Base-by-base conservation (phyloP, 2,329 filamentous ascomycete genomes). In the Talaromyces atroroseus region DNA sequence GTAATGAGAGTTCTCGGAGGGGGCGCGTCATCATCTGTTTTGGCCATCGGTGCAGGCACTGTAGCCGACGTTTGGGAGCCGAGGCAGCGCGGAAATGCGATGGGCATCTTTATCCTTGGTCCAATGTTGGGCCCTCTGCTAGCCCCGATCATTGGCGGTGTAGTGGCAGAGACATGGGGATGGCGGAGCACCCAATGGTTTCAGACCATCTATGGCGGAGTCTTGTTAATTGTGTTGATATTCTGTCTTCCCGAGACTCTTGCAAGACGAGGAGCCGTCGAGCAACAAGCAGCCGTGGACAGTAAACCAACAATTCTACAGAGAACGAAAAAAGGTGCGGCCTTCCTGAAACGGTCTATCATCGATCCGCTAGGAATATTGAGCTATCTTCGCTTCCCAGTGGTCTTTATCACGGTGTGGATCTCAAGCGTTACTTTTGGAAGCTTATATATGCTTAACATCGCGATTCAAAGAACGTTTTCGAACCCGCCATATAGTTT, bases 361-460 rank as follows among this genome's bases (percentile, higher is more conserved):
- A 26, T 48, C n/a, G 23, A 26, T 24, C 45, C 45, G 11, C 21
- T 48, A 21, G 29, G 14, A 21, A 14, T 26, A 29, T 16, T 48
- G 12, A 29, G 23, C 11, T 26, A 26, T 26, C 64, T 75, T 3
- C 68, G 66, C 20, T 71, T 71, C 53, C 70, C 68, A 1, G 68
- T 71, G 5, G 69, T 75, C 5, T 63, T 69, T 0, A 60, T 73
- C 29, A 67, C 65, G 6, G 67, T 75, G 29, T 66, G 65, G 56
- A 73, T 72, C 57, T 64, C 73, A 26, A 68, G 65, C 36, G 67
- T 74, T 34, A 69, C 67, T 16, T 75, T 75, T 56, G 66, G 63
- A 10, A 66, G 66, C 5, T 65, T 73, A 21, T 74, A 73, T 58
- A 62, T 73, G 23, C 64, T 74, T 45, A 73, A 73, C 60, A 71